A percentile compares a stretch with the other conserved stretches of the same genome.
Conservation (phyloP, 257 asterid species). For the Solanum dulcamara region DNA sequence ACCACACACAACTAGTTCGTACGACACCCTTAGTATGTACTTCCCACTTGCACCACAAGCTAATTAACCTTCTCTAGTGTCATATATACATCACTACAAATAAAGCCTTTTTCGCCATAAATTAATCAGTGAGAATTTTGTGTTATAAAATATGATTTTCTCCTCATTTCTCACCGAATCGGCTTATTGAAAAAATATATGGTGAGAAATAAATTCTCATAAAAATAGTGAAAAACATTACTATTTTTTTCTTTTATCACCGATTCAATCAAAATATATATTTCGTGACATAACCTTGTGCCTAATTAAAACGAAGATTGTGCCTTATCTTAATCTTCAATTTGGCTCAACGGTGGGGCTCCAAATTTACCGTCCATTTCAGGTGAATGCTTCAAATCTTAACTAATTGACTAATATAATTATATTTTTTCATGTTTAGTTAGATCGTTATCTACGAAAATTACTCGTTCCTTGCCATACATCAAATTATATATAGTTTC, state of each 20-base stretch:
- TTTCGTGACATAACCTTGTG: neutral
- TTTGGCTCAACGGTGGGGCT: neutral
- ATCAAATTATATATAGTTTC: no score
- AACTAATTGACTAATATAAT: neutral
- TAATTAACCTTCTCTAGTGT: neutral
- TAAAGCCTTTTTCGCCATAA: neutral
- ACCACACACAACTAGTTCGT: neutral
- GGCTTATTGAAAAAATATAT: no score
- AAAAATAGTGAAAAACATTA: no score
- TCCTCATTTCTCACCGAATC: no score
- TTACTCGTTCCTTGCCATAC: no score
- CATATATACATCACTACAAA: neutral
- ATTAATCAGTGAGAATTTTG: no score
- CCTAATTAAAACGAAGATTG: no score
- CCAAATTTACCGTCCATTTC: neutral
- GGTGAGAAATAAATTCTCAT: neutral
- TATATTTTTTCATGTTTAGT: neutral
- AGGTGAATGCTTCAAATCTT: neutral
- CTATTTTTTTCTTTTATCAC: neutral
- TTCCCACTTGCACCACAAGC: neutral
- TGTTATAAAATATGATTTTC: neutral
- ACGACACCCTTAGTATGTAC: neutral
- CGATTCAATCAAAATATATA: neutral
- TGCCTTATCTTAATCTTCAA: neutral
- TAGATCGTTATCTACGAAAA: rapidly evolving